Percentiles rank a stretch among this genome's conserved stretches.
Conservation (phyloP, 495 filamentous ascomycete genomes). For the Penicillium bovifimosum region DNA sequence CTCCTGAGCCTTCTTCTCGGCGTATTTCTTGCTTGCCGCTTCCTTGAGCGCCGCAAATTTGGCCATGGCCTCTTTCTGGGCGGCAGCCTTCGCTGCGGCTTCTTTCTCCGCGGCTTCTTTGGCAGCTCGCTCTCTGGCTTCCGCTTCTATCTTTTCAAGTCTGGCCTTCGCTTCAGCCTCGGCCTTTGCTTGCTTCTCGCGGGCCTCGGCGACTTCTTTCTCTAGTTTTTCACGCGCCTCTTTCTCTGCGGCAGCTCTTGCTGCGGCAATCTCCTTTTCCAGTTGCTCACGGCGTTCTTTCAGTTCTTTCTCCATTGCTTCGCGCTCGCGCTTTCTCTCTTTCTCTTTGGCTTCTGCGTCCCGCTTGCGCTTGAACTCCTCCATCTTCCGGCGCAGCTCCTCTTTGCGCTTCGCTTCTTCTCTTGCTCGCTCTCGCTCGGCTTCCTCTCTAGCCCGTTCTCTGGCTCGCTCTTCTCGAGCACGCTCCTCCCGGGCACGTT, state of each 20-base stretch:
- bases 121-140: slow-evolving; percentile 30
- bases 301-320: slow-evolving; percentile 47
- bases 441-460: slow-evolving; percentile 32
- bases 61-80: slow-evolving; percentile 45
- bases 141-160: slow-evolving; percentile 37
- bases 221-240: slow-evolving; percentile 40
- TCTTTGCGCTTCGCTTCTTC: slow-evolving; percentile 58
- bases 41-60: slow-evolving; percentile 44
- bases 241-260: slow-evolving; percentile 41
- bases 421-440: slow-evolving; percentile 63
- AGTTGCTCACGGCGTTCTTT: slow-evolving; percentile 45
- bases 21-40: slow-evolving; percentile 41
- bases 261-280: slow-evolving; percentile 44
- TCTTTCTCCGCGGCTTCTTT: slow-evolving; percentile 43
- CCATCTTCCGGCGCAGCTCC: slow-evolving; percentile 52
- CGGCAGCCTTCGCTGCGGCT: slow-evolving; percentile 38
- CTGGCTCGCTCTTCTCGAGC: slow-evolving; percentile 14
- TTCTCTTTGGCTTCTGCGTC: slow-evolving; percentile 43
- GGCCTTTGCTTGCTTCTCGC: slow-evolving; percentile 25
- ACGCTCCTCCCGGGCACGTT: slow-evolving; percentile 6
- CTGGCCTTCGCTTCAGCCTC: slow-evolving; percentile 33
- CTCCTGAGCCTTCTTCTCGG: slow-evolving; percentile 43
- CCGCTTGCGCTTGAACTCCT: slow-evolving; percentile 52
- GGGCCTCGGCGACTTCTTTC: slow-evolving; percentile 31
- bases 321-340: slow-evolving; percentile 41